Percentiles rank a stretch among this genome's conserved stretches.
Conservation (phyloP, 805 yeast species). For the Teunomyces lycoperdinae region DNA sequence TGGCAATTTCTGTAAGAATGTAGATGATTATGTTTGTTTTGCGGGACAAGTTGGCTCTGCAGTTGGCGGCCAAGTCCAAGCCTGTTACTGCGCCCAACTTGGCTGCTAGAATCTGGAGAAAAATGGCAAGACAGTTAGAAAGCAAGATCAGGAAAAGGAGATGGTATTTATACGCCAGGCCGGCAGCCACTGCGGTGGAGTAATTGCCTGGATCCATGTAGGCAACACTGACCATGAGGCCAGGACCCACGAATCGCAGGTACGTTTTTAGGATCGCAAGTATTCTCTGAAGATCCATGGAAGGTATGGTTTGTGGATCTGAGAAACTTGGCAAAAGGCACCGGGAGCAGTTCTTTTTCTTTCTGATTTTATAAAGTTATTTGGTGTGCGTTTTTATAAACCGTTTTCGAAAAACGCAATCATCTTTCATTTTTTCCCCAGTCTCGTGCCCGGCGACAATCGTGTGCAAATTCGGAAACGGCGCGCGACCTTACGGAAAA, state of each 20-base stretch:
- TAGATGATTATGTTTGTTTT: constrained; percentile 62
- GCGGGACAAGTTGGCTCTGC: constrained; percentile 69
- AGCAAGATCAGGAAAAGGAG: constrained; percentile 73
- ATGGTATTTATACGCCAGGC: constrained; percentile 81
- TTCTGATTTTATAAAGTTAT: neutral
- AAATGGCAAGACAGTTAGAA: constrained; percentile 83
- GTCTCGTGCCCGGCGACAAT: neutral
- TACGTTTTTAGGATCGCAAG: constrained; percentile 42
- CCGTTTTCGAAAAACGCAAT: neutral
- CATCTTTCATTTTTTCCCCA: neutral
- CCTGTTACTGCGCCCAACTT: constrained; percentile 95
- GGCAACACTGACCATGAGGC: constrained; percentile 90
- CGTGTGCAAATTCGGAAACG: neutral
- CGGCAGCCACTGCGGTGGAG: constrained; percentile 91
- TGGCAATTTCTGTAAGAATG: constrained; percentile 82
- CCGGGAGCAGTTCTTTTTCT: too few species aligned
- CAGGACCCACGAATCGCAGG: constrained; percentile 82
- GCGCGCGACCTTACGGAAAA: too few species aligned
- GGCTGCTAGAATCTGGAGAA: constrained; percentile 80
- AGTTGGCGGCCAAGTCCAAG: constrained; percentile 82
- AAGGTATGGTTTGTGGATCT: neutral
- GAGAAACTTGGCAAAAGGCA: too few species aligned
- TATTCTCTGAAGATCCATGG: neutral
- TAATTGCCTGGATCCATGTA: constrained; percentile 98
- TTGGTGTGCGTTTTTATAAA: neutral